A percentile compares a stretch with the other conserved stretches of the same genome.
These are phyloP conservation scores for Nannochloris sp. DNA, from an alignment of 139 green algal genomes.

Conservation along the genomic window DNA sequence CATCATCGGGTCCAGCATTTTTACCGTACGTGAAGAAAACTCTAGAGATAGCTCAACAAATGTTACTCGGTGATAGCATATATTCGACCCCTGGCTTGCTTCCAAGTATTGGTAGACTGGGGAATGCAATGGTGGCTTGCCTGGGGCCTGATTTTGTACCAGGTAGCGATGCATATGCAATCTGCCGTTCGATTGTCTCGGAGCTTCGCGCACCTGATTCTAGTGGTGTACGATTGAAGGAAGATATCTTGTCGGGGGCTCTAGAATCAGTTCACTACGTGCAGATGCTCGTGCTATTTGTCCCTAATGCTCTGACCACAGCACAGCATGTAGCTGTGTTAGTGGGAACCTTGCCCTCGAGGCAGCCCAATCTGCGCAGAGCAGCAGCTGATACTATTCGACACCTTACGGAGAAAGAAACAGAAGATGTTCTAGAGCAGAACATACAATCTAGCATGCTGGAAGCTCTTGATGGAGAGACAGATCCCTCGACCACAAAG, in stretches of 20 bases:
- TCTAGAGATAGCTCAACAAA: slow-evolving; percentile 2
- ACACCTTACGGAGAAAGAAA: slow-evolving; percentile 76
- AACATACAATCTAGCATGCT: slow-evolving; percentile 66
- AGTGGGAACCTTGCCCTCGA: slow-evolving; percentile 49
- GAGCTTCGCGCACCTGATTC: slow-evolving; percentile 25
- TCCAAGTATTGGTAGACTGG: slow-evolving; percentile 61
- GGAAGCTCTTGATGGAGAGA: slow-evolving; percentile 72
- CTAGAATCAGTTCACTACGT: slow-evolving; percentile 81
- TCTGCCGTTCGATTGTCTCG: slow-evolving; percentile 46
- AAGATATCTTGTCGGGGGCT: slow-evolving; percentile 37
- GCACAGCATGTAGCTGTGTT: slow-evolving; percentile 57
- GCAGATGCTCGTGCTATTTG: slow-evolving; percentile 91
- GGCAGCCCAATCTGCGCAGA: slow-evolving; percentile 59
- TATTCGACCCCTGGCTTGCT: slow-evolving; percentile 41
- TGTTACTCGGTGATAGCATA: slow-evolving; percentile 42
- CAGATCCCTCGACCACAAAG: slow-evolving; percentile 28
- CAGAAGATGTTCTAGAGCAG: slow-evolving; percentile 31
- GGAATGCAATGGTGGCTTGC: slow-evolving; percentile 79
- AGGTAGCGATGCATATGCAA: slow-evolving; percentile 50
- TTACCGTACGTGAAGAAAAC: slow-evolving; percentile 48
- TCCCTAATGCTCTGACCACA: slow-evolving; percentile 64
- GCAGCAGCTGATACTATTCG: slow-evolving; percentile 77
- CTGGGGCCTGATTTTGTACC: slow-evolving; percentile 78
- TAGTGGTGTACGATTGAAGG: slow-evolving; percentile 4
- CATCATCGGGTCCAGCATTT: slow-evolving; percentile 63